Evolutionary conservation across 2,329 filamentous ascomycete species (phyloP).

Genomic region (Zalaria sp.): DNA sequence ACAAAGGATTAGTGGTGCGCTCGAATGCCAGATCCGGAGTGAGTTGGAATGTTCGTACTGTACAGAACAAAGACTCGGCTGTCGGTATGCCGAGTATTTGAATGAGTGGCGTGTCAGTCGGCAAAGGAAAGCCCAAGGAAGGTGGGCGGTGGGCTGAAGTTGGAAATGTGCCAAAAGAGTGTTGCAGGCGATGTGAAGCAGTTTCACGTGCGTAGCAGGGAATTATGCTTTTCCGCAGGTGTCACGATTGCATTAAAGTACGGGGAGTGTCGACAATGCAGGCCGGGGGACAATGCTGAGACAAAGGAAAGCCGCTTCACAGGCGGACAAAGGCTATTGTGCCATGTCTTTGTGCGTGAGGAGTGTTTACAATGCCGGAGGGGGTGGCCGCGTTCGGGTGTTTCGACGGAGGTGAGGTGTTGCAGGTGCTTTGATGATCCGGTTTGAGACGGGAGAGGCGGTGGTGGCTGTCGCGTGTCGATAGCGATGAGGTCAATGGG

Average conservation of each 20-base stretch:
- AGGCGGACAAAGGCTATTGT: neutral
- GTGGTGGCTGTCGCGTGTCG: too few species aligned
- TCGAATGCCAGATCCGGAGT: slow-evolving; percentile 6
- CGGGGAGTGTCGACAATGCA: neutral
- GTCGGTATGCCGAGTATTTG: neutral
- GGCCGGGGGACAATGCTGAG: neutral
- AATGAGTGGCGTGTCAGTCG: neutral
- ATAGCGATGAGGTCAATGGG: too few species aligned
- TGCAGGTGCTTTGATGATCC: too few species aligned
- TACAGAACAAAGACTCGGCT: neutral
- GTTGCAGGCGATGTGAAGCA: neutral
- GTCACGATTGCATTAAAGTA: neutral
- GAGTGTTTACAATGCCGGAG: too few species aligned
- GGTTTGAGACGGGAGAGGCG: too few species aligned
- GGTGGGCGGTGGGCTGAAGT: neutral
- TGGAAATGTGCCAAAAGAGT: neutral
- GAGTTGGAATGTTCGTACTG: neutral
- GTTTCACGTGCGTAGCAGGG: neutral
- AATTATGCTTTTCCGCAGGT: neutral
- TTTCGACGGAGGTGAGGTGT: too few species aligned
- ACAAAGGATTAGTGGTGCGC: slow-evolving; percentile 3
- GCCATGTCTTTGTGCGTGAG: neutral
- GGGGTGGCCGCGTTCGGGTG: too few species aligned
- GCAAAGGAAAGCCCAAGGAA: neutral
- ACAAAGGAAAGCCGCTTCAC: neutral